Conservation (phyloP, 139 green algal species). For the Dunaliella sp. region DNA sequence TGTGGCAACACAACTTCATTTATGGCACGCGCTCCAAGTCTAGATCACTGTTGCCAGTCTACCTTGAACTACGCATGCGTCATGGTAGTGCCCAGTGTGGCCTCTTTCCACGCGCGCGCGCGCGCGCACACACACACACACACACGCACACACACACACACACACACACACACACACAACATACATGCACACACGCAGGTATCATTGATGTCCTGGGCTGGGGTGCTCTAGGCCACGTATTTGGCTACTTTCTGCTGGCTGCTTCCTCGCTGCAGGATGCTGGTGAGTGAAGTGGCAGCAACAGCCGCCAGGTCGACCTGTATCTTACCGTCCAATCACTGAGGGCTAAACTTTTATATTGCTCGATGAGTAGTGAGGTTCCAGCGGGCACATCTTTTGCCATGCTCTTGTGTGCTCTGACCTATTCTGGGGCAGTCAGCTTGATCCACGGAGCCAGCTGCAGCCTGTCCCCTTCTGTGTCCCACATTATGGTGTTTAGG, state of each 20-base stretch:
- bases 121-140: too few species aligned
- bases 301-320: background rate
- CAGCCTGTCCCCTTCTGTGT: too few species aligned
- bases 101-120: too few species aligned
- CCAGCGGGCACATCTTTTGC: background rate
- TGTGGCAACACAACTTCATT: too few species aligned
- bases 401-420: background rate
- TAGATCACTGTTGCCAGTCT: too few species aligned
- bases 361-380: background rate
- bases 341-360: background rate
- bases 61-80: background rate
- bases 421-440: too few species aligned
- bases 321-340: background rate
- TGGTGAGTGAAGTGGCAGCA: conserved; percentile 2
- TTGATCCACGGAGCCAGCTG: too few species aligned
- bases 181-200: too few species aligned
- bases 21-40: too few species aligned
- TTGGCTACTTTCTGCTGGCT: conserved; percentile 65
- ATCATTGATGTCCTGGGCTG: conserved; percentile 84
- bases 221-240: conserved; percentile 78
- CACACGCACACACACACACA: background rate
- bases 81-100: conserved; percentile 1
- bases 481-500: too few species aligned
- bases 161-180: too few species aligned
- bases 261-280: conserved; percentile 28